phyloP scores from a whole-genome alignment of 1,139 yeast genomes.

The Entelexis sorbosivorans region DNA sequence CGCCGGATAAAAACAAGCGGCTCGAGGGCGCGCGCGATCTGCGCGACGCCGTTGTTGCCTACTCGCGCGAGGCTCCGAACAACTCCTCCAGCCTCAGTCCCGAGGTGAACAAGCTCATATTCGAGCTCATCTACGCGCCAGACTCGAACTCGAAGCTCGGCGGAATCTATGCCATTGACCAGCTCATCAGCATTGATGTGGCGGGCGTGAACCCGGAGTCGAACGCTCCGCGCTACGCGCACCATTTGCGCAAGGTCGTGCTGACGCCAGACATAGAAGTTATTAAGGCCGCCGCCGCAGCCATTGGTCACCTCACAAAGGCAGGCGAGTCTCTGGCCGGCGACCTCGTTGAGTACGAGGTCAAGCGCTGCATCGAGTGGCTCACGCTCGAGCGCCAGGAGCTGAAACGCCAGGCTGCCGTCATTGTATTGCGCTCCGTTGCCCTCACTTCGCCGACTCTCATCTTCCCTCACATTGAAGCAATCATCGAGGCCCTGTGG shows the following conservation, averaged over 20 bases:
- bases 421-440: slow-evolving; percentile 67
- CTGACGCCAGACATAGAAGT: slow-evolving; percentile 75
- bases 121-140: slow-evolving; percentile 68
- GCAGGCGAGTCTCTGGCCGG: slow-evolving; percentile 74
- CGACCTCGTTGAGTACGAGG: slow-evolving; percentile 87
- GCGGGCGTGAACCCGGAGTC: slow-evolving; percentile 68
- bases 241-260: slow-evolving; percentile 68
- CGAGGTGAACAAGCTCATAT: slow-evolving; percentile 77
- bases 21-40: slow-evolving; percentile 25
- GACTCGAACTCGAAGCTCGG: slow-evolving; percentile 70
- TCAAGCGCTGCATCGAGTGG: slow-evolving; percentile 85
- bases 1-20: slow-evolving; percentile 22
- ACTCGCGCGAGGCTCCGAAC: slow-evolving; percentile 25
- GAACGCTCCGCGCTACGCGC: slow-evolving; percentile 82
- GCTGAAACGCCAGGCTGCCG: slow-evolving; percentile 80
- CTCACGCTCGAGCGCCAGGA: slow-evolving; percentile 74
- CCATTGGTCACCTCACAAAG: slow-evolving; percentile 77
- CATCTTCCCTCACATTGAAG: slow-evolving; percentile 64
- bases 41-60: slow-evolving; percentile 24
- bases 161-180: slow-evolving; percentile 82
- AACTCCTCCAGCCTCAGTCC: slow-evolving; percentile 39
- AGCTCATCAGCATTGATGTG: slow-evolving; percentile 63
- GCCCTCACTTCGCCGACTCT: slow-evolving; percentile 84
- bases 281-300: slow-evolving; percentile 75
- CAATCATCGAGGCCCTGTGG: slow-evolving; percentile 78